A percentile compares a stretch with the other conserved stretches of the same genome.
Conservation (phyloP, 805 yeast species). For the Hyphopichia homilentoma region DNA sequence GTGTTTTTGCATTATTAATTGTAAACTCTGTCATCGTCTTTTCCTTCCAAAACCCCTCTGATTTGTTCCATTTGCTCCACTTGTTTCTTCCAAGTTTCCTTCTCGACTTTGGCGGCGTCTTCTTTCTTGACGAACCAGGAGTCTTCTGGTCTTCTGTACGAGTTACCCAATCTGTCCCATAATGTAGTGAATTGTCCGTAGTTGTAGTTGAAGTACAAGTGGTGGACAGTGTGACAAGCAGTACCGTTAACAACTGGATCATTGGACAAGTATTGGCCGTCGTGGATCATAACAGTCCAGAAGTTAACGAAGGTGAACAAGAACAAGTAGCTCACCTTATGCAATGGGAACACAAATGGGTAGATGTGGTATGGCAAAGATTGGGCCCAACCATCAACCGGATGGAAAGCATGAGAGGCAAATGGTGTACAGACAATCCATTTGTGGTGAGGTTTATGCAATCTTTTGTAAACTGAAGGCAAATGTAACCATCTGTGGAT, state of each 20-base stretch:
- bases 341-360: conserved; percentile 90
- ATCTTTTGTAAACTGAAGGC: conserved; percentile 78
- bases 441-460: conserved; percentile 98
- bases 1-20: conserved; percentile 12
- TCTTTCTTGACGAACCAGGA: conserved; percentile 61
- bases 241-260: conserved; percentile 96
- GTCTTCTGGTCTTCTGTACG: conserved; percentile 89
- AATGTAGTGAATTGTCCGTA: conserved; percentile 97
- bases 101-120: conserved; percentile 51
- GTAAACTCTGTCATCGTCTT: conserved; percentile 70
- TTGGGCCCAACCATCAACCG: conserved; percentile 93
- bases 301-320: conserved; percentile 90
- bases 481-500: conserved; percentile 93
- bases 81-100: conserved; percentile 67
- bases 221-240: conserved; percentile 97
- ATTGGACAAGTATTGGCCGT: conserved; percentile 91
- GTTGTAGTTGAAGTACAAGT: conserved; percentile 94
- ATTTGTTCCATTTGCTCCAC: conserved; percentile 71
- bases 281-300: conserved; percentile 99
- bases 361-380: conserved; percentile 89
- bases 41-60: conserved; percentile 77
- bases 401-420: conserved; percentile 98
- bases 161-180: conserved; percentile 95
- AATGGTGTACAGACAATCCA: conserved; percentile 99
- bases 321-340: conserved; percentile 76